Evolutionary conservation across 208 protist species (phyloP), one percentile per base, ranked within the genome.

Genomic region (Leishmania braziliensis): DNA sequence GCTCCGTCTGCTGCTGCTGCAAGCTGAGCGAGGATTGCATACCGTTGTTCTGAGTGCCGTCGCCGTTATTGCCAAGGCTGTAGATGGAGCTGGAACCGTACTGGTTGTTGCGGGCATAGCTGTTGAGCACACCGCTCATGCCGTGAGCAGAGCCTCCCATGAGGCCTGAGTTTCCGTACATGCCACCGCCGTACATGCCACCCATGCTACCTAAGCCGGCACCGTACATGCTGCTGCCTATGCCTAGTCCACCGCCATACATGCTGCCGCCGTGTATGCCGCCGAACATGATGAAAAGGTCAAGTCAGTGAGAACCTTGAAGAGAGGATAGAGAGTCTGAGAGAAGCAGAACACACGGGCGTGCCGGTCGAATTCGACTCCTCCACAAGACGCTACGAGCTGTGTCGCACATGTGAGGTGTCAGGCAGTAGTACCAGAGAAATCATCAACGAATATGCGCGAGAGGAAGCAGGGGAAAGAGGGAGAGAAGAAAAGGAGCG

Each of bases 231-330:
- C 74, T 48, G 46, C 70, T 74, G 77, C 71, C 50, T 76, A 82
- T 70, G 58, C 81, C 82, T 18, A 85, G 50, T 18, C 78, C 73
- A 36, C 81, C 62, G 3, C 89, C 88, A 90, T 90, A 92, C 87
- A 89, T 94, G 68, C 88, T 88, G 43, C 86, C 84, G 60, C 86
- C 77, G 46, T 85, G 84, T 80, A 90, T 87, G 29, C 50, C 79
- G 26, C 81, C 65, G 48, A 81, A 71, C 51, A 77, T 77, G 53
- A 33, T 65, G 73, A 60, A 48, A 10, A 54, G 23, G 14, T 23
- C 10, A 33, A 58, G 12, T 33, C 20, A 39, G 53, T 10, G 54
- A 77, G 39, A 46, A 62, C 26, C 10, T 56, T 62, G 16, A 75
- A 74, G 20, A 46, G 29, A 54, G 0, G 23, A 73, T 5, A 58